These are phyloP conservation scores for Camellia lanceoleosa DNA, from an alignment of 148 eudicot species.

Conservation along the genomic window DNA sequence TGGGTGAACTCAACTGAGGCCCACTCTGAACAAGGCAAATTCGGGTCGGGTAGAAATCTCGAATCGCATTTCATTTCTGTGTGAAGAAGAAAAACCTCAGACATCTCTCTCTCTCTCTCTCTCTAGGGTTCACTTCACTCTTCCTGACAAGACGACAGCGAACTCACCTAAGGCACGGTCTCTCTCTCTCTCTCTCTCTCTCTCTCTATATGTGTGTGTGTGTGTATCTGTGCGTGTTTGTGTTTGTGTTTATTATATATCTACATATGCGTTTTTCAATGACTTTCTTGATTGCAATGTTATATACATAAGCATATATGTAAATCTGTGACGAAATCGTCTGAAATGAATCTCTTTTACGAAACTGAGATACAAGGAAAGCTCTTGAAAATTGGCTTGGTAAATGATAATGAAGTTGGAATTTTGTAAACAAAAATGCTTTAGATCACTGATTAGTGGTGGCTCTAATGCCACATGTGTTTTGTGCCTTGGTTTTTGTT, in stretches of 20 bases:
- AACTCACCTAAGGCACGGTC: neutral
- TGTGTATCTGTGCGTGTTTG: neutral
- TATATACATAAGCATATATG: neutral
- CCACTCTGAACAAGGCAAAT: too few relatives aligned
- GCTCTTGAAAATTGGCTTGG: neutral
- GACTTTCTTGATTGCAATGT: neutral
- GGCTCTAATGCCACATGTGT: too few relatives aligned
- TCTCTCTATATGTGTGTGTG: neutral
- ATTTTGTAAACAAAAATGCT: neutral
- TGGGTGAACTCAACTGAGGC: too few relatives aligned
- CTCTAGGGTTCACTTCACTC: neutral
- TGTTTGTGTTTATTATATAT: neutral
- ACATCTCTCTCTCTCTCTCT: too few relatives aligned
- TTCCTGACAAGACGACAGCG: neutral
- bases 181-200: neutral
- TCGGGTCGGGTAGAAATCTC: too few relatives aligned
- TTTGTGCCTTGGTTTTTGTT: too few relatives aligned
- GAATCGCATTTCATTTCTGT: too few relatives aligned
- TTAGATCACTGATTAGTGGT: too few relatives aligned
- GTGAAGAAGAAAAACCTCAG: too few relatives aligned
- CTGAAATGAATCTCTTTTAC: neutral
- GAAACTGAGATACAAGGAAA: neutral
- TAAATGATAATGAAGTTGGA: neutral
- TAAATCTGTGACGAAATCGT: neutral
- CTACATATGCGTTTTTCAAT: neutral